Evolutionary conservation across 345 rosid species (phyloP).

Genomic region (Physaria fendleri): DNA sequence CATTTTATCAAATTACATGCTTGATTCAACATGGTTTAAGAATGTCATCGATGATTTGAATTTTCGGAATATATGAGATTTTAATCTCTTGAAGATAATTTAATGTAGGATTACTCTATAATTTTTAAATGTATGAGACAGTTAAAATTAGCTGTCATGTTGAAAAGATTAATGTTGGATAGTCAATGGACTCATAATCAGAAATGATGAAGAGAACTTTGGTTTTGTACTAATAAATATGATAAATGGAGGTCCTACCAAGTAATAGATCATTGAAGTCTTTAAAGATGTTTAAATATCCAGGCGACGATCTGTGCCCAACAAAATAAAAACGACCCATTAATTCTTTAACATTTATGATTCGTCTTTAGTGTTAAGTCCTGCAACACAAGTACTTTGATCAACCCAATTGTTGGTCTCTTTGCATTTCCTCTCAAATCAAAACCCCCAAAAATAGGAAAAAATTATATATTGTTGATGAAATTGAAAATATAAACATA

Average conservation of each 20-base stretch:
- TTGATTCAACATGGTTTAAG: background rate
- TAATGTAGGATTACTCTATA: background rate
- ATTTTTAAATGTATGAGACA: background rate
- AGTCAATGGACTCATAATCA: slow-evolving; percentile 12
- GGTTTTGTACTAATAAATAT: slow-evolving; percentile 5
- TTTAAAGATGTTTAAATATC: background rate
- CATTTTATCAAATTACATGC: background rate
- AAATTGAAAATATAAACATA: no score
- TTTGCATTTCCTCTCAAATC: slow-evolving; percentile 26
- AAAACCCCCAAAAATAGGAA: no score
- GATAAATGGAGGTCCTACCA: background rate
- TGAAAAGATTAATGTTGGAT: background rate
- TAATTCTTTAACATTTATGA: no score
- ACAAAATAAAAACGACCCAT: no score
- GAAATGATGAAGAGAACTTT: slow-evolving; percentile 6
- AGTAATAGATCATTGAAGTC: background rate
- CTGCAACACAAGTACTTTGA: slow-evolving; percentile 20
- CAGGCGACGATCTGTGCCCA: background rate
- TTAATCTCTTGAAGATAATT: background rate
- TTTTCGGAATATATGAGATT: background rate
- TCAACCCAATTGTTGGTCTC: slow-evolving; percentile 23
- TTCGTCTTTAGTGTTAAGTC: no score
- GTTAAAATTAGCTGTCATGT: background rate
- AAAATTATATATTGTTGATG: no score
- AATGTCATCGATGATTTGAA: background rate